These are phyloP conservation scores for Torulaspora franciscae DNA, from an alignment of 805 yeast species.

Conservation along the genomic window DNA sequence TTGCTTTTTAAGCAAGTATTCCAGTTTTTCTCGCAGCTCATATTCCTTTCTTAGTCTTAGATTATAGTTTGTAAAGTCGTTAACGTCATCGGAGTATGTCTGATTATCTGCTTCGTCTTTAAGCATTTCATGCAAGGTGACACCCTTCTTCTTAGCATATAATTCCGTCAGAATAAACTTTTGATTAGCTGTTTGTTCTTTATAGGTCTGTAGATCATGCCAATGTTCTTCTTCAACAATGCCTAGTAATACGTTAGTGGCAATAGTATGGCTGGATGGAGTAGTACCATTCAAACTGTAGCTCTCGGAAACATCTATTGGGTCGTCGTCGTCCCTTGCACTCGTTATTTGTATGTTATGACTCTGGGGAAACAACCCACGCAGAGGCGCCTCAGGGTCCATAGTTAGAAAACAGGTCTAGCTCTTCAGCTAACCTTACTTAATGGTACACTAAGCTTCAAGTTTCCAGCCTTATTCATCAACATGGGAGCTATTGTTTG, in stretches of 20 bases:
- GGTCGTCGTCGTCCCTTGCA: slow-evolving; percentile 3
- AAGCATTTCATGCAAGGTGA: slow-evolving; percentile 8
- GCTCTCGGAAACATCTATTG: neutral
- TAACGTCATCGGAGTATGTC: slow-evolving; percentile 6
- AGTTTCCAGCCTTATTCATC: neutral
- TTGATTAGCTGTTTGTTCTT: slow-evolving; percentile 18
- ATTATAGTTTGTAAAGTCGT: slow-evolving; percentile 37
- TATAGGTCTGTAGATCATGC: slow-evolving; percentile 17
- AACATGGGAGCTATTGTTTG: neutral
- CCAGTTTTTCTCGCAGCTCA: slow-evolving; percentile 29
- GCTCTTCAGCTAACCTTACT: neutral
- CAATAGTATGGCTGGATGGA: slow-evolving; percentile 8
- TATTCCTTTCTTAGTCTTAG: slow-evolving; percentile 35
- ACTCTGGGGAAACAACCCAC: slow-evolving; percentile 23
- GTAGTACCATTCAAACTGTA: slow-evolving; percentile 2
- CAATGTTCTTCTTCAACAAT: slow-evolving; percentile 20
- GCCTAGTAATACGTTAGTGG: slow-evolving; percentile 13
- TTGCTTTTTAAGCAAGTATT: slow-evolving; percentile 15
- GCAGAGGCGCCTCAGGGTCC: slow-evolving; percentile 10
- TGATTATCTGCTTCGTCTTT: neutral
- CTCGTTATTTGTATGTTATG: slow-evolving; percentile 18
- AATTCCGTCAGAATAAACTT: slow-evolving; percentile 24
- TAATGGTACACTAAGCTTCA: neutral
- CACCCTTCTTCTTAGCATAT: slow-evolving; percentile 12
- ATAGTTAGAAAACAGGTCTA: neutral